phyloP scores from a whole-genome alignment of 345 rosid genomes.

The Geranium brycei region DNA sequence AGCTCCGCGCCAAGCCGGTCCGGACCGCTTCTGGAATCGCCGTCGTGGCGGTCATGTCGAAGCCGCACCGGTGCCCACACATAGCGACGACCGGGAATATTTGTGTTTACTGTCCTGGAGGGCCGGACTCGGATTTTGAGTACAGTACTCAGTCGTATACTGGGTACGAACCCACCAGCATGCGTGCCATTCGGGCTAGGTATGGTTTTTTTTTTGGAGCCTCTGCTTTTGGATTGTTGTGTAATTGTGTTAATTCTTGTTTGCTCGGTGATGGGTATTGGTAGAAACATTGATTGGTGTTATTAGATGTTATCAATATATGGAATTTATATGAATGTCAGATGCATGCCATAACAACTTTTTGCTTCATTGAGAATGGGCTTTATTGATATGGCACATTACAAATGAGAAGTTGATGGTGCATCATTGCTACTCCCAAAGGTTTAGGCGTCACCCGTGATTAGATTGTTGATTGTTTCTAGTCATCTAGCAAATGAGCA shows the following conservation, averaged over 20 bases:
- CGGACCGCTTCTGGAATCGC: constrained; percentile 97
- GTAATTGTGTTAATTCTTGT: not conserved
- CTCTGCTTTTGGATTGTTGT: not conserved
- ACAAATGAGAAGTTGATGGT: too few species aligned
- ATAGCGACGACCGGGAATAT: constrained; percentile 96
- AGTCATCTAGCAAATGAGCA: not conserved
- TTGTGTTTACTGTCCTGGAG: constrained; percentile 94
- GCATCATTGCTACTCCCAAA: too few species aligned
- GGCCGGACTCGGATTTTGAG: constrained; percentile 97
- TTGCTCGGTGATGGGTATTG: not conserved
- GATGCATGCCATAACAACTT: too few species aligned
- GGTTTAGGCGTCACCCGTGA: too few species aligned
- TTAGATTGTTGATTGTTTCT: too few species aligned
- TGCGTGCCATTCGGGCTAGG: constrained; percentile 99
- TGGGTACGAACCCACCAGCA: constrained; percentile 97
- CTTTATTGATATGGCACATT: too few species aligned
- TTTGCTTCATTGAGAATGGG: too few species aligned
- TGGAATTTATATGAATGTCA: too few species aligned
- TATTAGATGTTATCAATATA: too few species aligned
- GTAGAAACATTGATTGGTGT: not conserved
- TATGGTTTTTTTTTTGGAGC: constrained; percentile 11
- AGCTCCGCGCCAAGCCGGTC: constrained; percentile 93
- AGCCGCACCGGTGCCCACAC: constrained; percentile 96
- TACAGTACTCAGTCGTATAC: constrained; percentile 98
- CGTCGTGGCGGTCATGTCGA: constrained; percentile 96